phyloP scores from a whole-genome alignment of 441 rosid genomes.

The Mallotus japonicus region DNA sequence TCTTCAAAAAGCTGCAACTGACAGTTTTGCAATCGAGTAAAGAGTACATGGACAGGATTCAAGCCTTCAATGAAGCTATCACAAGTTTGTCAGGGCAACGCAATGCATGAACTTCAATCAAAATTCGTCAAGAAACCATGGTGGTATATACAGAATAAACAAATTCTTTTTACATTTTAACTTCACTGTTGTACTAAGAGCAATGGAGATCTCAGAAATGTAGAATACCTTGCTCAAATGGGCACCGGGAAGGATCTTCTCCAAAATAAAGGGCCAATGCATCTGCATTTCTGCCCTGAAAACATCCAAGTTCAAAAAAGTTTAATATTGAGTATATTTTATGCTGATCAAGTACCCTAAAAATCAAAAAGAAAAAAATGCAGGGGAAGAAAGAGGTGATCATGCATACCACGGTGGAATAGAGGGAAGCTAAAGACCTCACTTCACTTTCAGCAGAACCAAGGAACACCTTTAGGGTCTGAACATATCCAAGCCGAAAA shows the following conservation, averaged over 20 bases:
- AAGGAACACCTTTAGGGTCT: conserved; percentile 72
- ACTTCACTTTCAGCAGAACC: conserved; percentile 80
- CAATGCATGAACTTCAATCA: neutral
- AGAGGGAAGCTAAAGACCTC: conserved; percentile 73
- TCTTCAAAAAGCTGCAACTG: neutral
- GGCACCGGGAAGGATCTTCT: conserved; percentile 90
- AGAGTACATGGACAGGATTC: too few species aligned
- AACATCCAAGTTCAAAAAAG: conserved; percentile 28
- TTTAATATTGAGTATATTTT: neutral
- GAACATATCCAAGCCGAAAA: conserved; percentile 15
- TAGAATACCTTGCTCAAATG: conserved; percentile 83
- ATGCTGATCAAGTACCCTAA: neutral
- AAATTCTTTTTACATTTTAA: neutral
- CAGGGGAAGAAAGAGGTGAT: neutral
- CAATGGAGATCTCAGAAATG: neutral
- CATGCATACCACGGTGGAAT: conserved; percentile 73
- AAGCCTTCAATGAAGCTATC: neutral
- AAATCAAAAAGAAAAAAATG: neutral
- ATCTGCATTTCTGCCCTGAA: conserved; percentile 92
- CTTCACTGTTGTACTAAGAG: neutral
- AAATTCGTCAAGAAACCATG: neutral
- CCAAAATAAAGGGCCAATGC: conserved; percentile 88
- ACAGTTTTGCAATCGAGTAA: neutral
- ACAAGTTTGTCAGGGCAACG: too few species aligned
- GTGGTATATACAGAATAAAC: neutral